Evolutionary conservation across 768 basidiomycete species (phyloP).

Genomic region (Pholiota molesta): DNA sequence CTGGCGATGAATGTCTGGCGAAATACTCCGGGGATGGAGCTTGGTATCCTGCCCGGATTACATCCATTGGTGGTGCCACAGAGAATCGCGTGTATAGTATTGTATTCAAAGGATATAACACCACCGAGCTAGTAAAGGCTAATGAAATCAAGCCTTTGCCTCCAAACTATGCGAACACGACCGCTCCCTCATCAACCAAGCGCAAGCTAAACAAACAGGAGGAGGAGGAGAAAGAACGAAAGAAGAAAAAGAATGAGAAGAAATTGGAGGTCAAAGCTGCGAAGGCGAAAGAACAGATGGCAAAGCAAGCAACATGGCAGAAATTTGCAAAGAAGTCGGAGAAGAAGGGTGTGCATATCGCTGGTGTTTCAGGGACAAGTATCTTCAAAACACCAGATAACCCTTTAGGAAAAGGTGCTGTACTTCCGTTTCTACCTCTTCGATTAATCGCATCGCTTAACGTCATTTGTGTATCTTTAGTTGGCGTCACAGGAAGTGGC

Average conservation of each 20-base stretch:
- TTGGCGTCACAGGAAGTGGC: conserved; percentile 90
- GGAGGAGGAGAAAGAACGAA: conserved; percentile 85
- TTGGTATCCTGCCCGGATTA: conserved; percentile 91
- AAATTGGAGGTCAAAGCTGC: conserved; percentile 81
- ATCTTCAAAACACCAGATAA: conserved; percentile 96
- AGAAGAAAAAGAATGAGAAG: conserved; percentile 97
- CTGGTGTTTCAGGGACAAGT: conserved; percentile 85
- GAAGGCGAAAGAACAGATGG: conserved; percentile 86
- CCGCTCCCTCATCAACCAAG: conserved; percentile 57
- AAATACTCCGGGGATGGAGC: conserved; percentile 83
- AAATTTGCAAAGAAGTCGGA: conserved; percentile 95
- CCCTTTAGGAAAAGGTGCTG: conserved; percentile 78
- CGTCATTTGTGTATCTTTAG: conserved; percentile 37
- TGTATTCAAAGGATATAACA: conserved; percentile 90
- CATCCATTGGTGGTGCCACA: conserved; percentile 77
- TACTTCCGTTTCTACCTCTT: conserved; percentile 18
- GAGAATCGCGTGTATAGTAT: conserved; percentile 88
- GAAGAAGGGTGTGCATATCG: conserved; percentile 91
- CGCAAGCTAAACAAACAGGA: conserved; percentile 79
- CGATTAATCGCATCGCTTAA: neutral
- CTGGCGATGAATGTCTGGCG: conserved; percentile 85
- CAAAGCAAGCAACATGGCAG: conserved; percentile 89
- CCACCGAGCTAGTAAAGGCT: conserved; percentile 81
- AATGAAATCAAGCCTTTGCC: conserved; percentile 74
- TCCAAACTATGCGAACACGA: conserved; percentile 48